These are phyloP conservation scores for Sequoiadendron giganteum DNA, from an alignment of 75 land plant genomes.

Conservation along the genomic window DNA sequence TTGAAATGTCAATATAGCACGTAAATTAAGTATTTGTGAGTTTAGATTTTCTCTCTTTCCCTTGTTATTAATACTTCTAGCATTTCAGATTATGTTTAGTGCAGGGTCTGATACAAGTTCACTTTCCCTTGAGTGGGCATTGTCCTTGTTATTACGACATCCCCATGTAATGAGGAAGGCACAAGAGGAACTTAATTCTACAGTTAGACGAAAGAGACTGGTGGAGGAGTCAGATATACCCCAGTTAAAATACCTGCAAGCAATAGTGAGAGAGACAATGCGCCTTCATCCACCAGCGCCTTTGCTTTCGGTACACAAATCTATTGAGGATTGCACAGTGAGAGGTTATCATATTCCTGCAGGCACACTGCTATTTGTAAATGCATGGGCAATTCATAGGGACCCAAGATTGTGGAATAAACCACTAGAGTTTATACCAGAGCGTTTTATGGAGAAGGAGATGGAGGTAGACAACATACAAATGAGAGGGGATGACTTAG, in stretches of 20 bases:
- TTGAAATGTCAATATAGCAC: no score
- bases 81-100: neutral
- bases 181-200: conserved; percentile 6
- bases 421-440: conserved; percentile 19
- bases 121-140: conserved; percentile 17
- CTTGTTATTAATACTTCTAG: no score
- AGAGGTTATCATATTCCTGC: conserved; percentile 16
- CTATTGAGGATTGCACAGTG: conserved; percentile 5
- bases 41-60: no score
- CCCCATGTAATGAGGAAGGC: conserved; percentile 4
- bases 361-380: conserved; percentile 15
- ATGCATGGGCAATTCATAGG: conserved; percentile 21
- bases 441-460: conserved; percentile 18
- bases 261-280: conserved; percentile 22
- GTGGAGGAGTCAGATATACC: conserved; percentile 13
- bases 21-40: no score
- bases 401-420: conserved; percentile 16
- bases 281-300: conserved; percentile 23
- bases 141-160: conserved; percentile 17
- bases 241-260: neutral
- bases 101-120: conserved; percentile 12
- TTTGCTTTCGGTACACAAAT: conserved; percentile 11
- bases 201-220: conserved; percentile 4
- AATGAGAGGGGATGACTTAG: conserved; percentile 21
- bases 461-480: conserved; percentile 9